Base-by-base conservation (phyloP, 805 yeast genomes). In the Candida verbasci region DNA sequence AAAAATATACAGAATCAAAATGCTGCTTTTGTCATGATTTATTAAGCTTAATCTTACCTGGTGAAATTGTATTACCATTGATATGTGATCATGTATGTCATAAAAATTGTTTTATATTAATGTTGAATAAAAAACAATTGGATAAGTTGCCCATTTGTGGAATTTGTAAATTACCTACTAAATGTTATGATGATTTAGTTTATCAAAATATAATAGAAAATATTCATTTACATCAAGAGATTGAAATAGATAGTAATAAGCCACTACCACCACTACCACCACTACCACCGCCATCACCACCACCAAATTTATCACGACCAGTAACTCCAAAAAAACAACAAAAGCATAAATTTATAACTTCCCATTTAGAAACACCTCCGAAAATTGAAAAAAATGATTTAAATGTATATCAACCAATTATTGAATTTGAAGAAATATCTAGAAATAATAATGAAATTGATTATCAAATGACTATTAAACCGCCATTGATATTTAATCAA, bases 61-160 rank as follows among this genome's bases (percentile, higher is more conserved):
- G 52, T 6, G 56, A 52, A 20, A 15, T 29, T 3, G 22, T 42
- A 6, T 21, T 50, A 8, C 51, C 47, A 29, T 42, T 58, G 28
- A 37, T 45, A 8, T 58, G 63, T 31, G 38, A 43, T 25, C 58
- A 58, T 37, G 35, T 36, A n/a, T 51, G 57, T 29, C 63, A 58
- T 34, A 42, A 47, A 26, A 52, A 50, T 18, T 58, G 63, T 37
- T 43, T 55, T 11, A 27, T 34, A 15, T 39, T 42, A 9, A 43
- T 45, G 41, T 24, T 48, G 18, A 45, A 42, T 16, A 29, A 38
- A 10, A 42, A 31, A 29, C 36, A 49, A 23, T 18, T 41, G 21
- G 31, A 30, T 4, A 27, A 33, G 3, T 20, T 30, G 22, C 50
- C 50, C n/a, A 27, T 17, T 3, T 50, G 55, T 36, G 38, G 39